phyloP scores from a whole-genome alignment of 2,329 filamentous ascomycete genomes.

The Westerdykella sp. region DNA sequence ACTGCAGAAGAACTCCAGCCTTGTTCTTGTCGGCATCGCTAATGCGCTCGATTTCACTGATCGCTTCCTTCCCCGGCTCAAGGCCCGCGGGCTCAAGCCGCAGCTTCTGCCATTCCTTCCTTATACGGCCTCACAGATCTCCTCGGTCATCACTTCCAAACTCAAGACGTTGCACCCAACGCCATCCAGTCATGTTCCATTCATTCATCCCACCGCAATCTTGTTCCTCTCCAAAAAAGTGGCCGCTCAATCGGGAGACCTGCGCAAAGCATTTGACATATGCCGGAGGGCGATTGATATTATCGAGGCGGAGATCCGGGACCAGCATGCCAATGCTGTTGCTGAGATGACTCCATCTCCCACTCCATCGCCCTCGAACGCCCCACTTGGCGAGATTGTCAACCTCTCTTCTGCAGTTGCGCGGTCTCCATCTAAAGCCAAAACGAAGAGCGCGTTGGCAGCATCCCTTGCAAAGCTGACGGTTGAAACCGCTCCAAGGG shows the following conservation, averaged over 20 bases:
- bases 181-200: slow-evolving; percentile 62
- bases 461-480: slow-evolving; percentile 58
- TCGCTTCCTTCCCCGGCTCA: slow-evolving; percentile 86
- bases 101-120: slow-evolving; percentile 86
- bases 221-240: slow-evolving; percentile 94
- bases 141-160: slow-evolving; percentile 75
- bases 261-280: slow-evolving; percentile 93
- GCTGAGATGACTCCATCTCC: slow-evolving; percentile 40
- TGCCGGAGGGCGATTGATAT: slow-evolving; percentile 84
- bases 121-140: slow-evolving; percentile 83
- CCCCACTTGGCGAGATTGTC: slow-evolving; percentile 71
- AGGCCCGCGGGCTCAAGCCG: slow-evolving; percentile 86
- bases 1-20: slow-evolving; percentile 68
- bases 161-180: slow-evolving; percentile 67
- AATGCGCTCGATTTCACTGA: slow-evolving; percentile 95
- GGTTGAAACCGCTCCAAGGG: slow-evolving; percentile 74
- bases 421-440: slow-evolving; percentile 38
- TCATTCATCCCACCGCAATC: slow-evolving; percentile 89
- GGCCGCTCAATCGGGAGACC: slow-evolving; percentile 84
- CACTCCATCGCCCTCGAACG: slow-evolving; percentile 63
- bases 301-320: slow-evolving; percentile 75
- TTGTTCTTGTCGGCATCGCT: slow-evolving; percentile 85
- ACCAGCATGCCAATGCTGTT: slow-evolving; percentile 60
- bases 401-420: slow-evolving; percentile 57
- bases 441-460: slow-evolving; percentile 18